Base-by-base conservation (phyloP, 2,329 filamentous ascomycete species). In the Ustulina deusta region DNA sequence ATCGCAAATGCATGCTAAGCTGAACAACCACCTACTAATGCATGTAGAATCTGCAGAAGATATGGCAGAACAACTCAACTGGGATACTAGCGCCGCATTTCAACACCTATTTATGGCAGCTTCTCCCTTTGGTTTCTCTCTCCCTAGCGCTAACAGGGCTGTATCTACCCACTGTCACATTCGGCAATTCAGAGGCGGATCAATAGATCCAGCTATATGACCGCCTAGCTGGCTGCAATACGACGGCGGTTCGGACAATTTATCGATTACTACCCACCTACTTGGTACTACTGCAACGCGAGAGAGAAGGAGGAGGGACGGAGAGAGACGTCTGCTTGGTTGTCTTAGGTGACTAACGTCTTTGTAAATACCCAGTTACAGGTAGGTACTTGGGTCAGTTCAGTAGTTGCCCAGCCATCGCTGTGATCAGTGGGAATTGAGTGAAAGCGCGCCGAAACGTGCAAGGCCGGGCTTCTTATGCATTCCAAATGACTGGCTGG, bases 241-340 rank as follows among this genome's bases (percentile, higher is more conserved):
- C 67, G 57, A 69, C 67, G 27, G 36, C 64, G 64, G 67, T 61
- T 69, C 67, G 67, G 67, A 69, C 63, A 64, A 67, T 66, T 69
- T 63, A 44, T 51, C 56, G 36, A 62, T 54, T 68, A 40, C 63
- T 63, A 66, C 66, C 67, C 66, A 69, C 63, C 56, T 54, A 42
- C 52, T 68, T 68, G 65, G 61, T 56, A 68, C 36, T 56, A 63
- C 51, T 29, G 42, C 61, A 57, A n/a, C 25, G 13, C 32, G 25
- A 42, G 11, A 20, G 54, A 27, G 29, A 1, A n/a, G 17, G 27
- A 32, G 27, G 34, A 56, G 22, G 36, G 7, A 27, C 5, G 29
- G 49, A 15, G 27, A 46, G 15, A 22, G 44, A 44, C 48, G 40
- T 63, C 59, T 29, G 40, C n/a, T 48, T 27, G 20, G 29, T 10